phyloP scores from a whole-genome alignment of 345 rosid genomes.

The Brassica nigra region DNA sequence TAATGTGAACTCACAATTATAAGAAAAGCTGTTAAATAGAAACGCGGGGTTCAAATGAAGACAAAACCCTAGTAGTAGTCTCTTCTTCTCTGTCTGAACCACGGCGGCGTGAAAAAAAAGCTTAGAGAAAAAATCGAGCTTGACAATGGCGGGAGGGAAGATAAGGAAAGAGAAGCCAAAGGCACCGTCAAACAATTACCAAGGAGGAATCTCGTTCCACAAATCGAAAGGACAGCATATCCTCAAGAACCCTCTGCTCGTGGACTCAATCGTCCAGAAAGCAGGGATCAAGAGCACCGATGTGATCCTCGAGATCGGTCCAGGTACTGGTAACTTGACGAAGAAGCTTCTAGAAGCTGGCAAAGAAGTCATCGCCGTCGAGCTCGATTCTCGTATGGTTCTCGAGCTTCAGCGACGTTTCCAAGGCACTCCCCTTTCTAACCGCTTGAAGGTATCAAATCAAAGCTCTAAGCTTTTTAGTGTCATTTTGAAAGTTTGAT shows the following conservation, averaged over 20 bases:
- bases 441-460: slow-evolving; percentile 54
- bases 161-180: slow-evolving; percentile 68
- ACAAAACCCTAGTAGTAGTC: slow-evolving; percentile 26
- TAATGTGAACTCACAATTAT: neutral
- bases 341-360: slow-evolving; percentile 91
- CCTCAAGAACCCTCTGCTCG: slow-evolving; percentile 81
- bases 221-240: slow-evolving; percentile 93
- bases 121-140: neutral
- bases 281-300: slow-evolving; percentile 83
- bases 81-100: neutral
- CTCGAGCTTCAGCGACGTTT: slow-evolving; percentile 90
- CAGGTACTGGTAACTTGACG: slow-evolving; percentile 92
- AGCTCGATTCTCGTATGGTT: slow-evolving; percentile 90
- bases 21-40: neutral
- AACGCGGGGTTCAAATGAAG: neutral
- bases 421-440: slow-evolving; percentile 72
- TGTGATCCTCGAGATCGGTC: slow-evolving; percentile 86
- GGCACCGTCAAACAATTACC: slow-evolving; percentile 66
- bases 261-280: slow-evolving; percentile 80
- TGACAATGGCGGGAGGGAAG: slow-evolving; percentile 82
- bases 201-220: slow-evolving; percentile 87
- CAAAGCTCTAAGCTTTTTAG: neutral
- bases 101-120: slow-evolving; percentile 7
- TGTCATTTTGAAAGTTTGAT: neutral
- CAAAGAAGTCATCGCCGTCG: slow-evolving; percentile 78